These are phyloP conservation scores for Eucalyptus marginata DNA, from an alignment of 345 rosid genomes.

Conservation along the genomic window DNA sequence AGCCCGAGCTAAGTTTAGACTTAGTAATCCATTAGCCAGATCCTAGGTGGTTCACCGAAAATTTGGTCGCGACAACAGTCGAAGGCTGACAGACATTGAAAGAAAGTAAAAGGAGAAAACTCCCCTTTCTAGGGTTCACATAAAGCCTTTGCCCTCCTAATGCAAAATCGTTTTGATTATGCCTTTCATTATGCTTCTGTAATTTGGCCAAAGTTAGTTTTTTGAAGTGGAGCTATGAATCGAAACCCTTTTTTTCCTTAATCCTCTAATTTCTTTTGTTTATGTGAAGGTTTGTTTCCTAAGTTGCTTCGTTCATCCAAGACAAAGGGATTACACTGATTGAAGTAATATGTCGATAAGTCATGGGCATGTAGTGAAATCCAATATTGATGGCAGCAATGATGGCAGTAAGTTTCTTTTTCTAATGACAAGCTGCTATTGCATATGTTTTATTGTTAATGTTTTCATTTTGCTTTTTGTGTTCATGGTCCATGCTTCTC, in stretches of 20 bases:
- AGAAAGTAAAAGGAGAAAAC: too few relatives aligned
- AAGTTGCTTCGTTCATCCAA: not conserved
- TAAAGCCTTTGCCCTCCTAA: not conserved
- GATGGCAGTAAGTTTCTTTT: not conserved
- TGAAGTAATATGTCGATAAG: not conserved
- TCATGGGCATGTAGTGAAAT: not conserved
- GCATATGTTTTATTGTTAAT: too few relatives aligned
- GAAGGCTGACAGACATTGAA: rapidly evolving
- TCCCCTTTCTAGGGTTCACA: not conserved
- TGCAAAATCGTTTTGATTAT: not conserved
- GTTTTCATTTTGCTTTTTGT: too few relatives aligned
- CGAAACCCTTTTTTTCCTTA: not conserved
- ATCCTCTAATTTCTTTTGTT: not conserved
- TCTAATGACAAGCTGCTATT: too few relatives aligned
- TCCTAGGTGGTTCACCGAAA: too few relatives aligned
- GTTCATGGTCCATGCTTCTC: too few relatives aligned
- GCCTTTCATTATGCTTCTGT: not conserved
- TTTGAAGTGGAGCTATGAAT: not conserved
- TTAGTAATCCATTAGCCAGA: too few relatives aligned
- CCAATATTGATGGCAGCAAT: not conserved
- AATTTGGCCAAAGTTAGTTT: not conserved
- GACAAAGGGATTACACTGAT: not conserved
- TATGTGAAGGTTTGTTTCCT: not conserved
- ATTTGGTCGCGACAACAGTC: too few relatives aligned
- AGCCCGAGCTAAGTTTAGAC: too few relatives aligned